These are phyloP conservation scores for Dactylellina parvicollis DNA, from an alignment of 2,329 filamentous ascomycete species.

Conservation along the genomic window DNA sequence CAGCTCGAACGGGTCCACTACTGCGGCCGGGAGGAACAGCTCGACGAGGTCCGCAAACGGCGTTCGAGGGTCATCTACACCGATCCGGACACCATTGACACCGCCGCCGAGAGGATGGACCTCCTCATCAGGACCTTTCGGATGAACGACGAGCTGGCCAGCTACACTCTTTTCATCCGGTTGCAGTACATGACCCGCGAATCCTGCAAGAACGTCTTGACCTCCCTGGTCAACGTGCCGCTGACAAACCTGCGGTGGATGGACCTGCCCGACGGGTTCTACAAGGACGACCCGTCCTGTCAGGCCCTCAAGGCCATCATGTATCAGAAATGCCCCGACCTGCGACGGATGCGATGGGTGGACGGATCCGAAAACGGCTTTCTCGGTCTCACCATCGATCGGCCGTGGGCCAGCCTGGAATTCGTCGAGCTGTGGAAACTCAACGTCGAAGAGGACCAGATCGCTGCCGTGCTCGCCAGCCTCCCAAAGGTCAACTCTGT, in stretches of 20 bases:
- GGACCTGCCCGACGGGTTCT: slow-evolving; percentile 89
- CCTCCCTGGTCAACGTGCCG: slow-evolving; percentile 79
- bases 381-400: slow-evolving; percentile 73
- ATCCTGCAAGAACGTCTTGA: slow-evolving; percentile 82
- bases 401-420: slow-evolving; percentile 75
- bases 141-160: slow-evolving; percentile 76
- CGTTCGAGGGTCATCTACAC: slow-evolving; percentile 78
- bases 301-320: slow-evolving; percentile 82
- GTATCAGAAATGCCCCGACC: slow-evolving; percentile 80
- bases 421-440: slow-evolving; percentile 76
- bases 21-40: slow-evolving; percentile 83
- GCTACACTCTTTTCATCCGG: slow-evolving; percentile 80
- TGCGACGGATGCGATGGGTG: slow-evolving; percentile 89
- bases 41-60: slow-evolving; percentile 81
- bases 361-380: slow-evolving; percentile 81
- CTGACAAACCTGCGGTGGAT: slow-evolving; percentile 87
- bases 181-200: slow-evolving; percentile 95
- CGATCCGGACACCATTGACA: slow-evolving; percentile 78
- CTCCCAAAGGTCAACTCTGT: slow-evolving; percentile 76
- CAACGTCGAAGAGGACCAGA: slow-evolving; percentile 73
- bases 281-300: slow-evolving; percentile 79
- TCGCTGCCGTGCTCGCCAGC: slow-evolving; percentile 76
- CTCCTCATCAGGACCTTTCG: slow-evolving; percentile 84
- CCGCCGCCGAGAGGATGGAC: slow-evolving; percentile 77
- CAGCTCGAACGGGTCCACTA: slow-evolving; percentile 95